Conservation (phyloP, 1,284 basidiomycete species). For the Cryptococcus floricola region DNA sequence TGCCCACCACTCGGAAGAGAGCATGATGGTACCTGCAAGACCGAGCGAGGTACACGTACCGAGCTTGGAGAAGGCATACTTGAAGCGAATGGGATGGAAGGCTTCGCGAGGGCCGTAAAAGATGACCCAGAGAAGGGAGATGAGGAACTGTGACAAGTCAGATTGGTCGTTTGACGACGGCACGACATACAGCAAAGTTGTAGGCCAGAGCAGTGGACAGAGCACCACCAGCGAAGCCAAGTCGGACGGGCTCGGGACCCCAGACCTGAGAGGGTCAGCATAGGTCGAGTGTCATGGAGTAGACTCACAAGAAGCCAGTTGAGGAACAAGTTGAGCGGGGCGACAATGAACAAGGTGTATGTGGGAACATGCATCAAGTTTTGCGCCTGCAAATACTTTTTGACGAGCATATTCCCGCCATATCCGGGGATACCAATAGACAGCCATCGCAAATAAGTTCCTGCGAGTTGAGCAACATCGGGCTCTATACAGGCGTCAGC, state of each 20-base stretch:
- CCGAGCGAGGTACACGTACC: conserved; percentile 71
- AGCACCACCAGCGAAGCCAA: conserved; percentile 92
- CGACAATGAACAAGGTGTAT: conserved; percentile 74
- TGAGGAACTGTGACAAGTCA: conserved; percentile 25
- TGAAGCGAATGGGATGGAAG: conserved; percentile 70
- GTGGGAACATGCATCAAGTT: conserved; percentile 83
- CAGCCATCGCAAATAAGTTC: conserved; percentile 70
- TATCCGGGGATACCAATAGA: conserved; percentile 85
- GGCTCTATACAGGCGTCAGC: conserved; percentile 52
- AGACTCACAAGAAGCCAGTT: conserved; percentile 69
- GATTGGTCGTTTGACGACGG: neutral
- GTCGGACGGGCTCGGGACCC: conserved; percentile 69
- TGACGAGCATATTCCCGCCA: conserved; percentile 34
- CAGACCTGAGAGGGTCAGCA: conserved; percentile 57
- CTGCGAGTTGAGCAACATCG: conserved; percentile 74
- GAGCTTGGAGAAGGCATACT: conserved; percentile 64
- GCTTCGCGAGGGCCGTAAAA: conserved; percentile 72
- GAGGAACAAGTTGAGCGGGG: conserved; percentile 78
- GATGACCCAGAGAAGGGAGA: conserved; percentile 68
- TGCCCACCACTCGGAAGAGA: conserved; percentile 52
- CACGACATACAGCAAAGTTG: conserved; percentile 64
- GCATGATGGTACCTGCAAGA: conserved; percentile 59
- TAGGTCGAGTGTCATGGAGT: conserved; percentile 9
- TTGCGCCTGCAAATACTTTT: conserved; percentile 79
- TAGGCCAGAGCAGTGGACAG: conserved; percentile 83